Conservation (phyloP, 2,329 filamentous ascomycete species). For the Arthroderma uncinatum region DNA sequence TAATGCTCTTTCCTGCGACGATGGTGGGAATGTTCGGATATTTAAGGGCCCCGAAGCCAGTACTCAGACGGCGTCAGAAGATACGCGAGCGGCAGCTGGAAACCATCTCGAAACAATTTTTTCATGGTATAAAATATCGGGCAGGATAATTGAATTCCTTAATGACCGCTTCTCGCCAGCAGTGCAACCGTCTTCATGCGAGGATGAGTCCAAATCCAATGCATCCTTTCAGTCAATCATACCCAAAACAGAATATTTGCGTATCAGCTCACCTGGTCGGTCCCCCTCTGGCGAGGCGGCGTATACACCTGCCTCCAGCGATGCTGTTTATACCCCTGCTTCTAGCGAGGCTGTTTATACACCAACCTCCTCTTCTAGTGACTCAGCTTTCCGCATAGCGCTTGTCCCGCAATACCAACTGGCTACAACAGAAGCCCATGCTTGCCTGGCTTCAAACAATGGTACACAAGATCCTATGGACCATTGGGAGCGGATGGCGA, state of each 20-base stretch:
- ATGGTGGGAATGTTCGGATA: constrained; percentile 41
- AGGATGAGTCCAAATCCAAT: constrained; percentile 11
- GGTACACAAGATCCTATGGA: constrained; percentile 73
- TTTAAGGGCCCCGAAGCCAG: constrained; percentile 37
- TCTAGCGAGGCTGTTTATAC: constrained; percentile 9
- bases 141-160: constrained; percentile 54
- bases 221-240: constrained; percentile 27
- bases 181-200: constrained; percentile 9
- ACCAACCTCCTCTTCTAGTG: constrained; percentile 10
- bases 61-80: constrained; percentile 18
- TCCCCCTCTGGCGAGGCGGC: constrained; percentile 20
- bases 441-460: constrained; percentile 59
- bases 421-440: constrained; percentile 63
- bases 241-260: constrained; percentile 22
- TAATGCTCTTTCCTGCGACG: constrained; percentile 41
- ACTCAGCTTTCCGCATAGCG: constrained; percentile 51
- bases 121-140: constrained; percentile 64
- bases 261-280: constrained; percentile 23
- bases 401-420: constrained; percentile 72
- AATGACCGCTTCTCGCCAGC: constrained; percentile 24
- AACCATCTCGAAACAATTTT: constrained; percentile 58
- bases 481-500: constrained; percentile 97
- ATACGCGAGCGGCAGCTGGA: constrained; percentile 38
- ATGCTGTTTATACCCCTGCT: constrained; percentile 3
- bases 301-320: constrained; percentile 6